Evolutionary conservation across 164 flowering plant genomes (phyloP).

Genomic region (Stephania yunnanensis): DNA sequence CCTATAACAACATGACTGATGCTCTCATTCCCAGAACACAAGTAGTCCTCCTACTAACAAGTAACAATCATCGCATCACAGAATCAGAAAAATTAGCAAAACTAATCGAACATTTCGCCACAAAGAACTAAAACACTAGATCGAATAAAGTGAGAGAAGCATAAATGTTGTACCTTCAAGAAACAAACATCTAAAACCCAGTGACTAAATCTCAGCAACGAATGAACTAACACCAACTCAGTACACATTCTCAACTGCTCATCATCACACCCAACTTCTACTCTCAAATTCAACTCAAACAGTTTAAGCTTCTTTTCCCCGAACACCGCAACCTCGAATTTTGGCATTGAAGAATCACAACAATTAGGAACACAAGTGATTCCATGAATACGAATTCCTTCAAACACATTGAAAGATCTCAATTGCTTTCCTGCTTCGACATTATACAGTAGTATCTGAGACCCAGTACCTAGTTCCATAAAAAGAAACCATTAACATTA

Average conservation of each 20-base stretch:
- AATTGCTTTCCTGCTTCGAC: slow-evolving; percentile 36
- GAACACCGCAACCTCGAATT: slow-evolving; percentile 45
- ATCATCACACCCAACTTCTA: slow-evolving; percentile 8
- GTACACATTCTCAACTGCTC: slow-evolving; percentile 6
- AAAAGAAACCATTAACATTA: background rate
- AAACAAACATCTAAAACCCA: slow-evolving; percentile 88
- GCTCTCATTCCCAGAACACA: slow-evolving; percentile 18
- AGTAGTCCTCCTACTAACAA: slow-evolving; percentile 27
- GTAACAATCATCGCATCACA: slow-evolving; percentile 10
- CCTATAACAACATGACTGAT: slow-evolving; percentile 63
- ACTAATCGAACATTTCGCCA: background rate
- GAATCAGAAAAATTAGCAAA: background rate
- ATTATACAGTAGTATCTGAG: slow-evolving; percentile 65
- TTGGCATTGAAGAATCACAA: slow-evolving; percentile 16
- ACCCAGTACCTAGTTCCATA: slow-evolving; percentile 61
- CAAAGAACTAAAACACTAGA: background rate
- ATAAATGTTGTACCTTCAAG: slow-evolving; percentile 45
- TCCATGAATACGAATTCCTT: slow-evolving; percentile 90
- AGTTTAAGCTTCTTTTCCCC: slow-evolving; percentile 81
- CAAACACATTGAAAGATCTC: slow-evolving; percentile 53
- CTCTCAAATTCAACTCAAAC: slow-evolving; percentile 32
- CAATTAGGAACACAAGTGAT: slow-evolving; percentile 26
- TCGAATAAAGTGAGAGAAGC: background rate
- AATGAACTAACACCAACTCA: slow-evolving; percentile 31
- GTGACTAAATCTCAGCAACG: slow-evolving; percentile 58